Percentiles rank a stretch among this genome's conserved stretches.
phyloP scores from a whole-genome alignment of 495 filamentous ascomycete species.

The Penicillium mononematosum region DNA sequence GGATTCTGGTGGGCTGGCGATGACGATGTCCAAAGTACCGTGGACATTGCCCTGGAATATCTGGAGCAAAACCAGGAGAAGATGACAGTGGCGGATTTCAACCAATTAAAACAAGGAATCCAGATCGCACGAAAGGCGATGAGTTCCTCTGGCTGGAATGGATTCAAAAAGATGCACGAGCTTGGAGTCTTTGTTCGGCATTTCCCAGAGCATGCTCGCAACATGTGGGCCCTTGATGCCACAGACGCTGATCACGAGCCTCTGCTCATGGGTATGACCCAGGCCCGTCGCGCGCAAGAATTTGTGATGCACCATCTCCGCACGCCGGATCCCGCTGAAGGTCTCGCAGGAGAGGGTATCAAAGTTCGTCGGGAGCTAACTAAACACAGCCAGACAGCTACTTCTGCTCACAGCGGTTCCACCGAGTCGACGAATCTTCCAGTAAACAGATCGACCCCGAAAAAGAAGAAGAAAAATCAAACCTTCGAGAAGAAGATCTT shows the following conservation, averaged over 20 bases:
- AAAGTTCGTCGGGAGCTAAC: conserved; percentile 34
- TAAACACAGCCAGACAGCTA: conserved; percentile 20
- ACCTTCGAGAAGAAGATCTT: conserved; percentile 36
- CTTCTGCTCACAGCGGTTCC: conserved; percentile 14
- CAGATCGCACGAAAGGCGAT: conserved; percentile 58
- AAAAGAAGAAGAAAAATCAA: conserved; percentile 29
- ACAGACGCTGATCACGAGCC: conserved; percentile 25
- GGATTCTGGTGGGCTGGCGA: conserved; percentile 89
- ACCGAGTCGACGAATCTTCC: conserved; percentile 15
- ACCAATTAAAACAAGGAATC: conserved; percentile 60
- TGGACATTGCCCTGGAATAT: conserved; percentile 65
- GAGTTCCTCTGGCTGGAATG: conserved; percentile 58
- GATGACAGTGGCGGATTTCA: conserved; percentile 59
- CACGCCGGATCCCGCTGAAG: conserved; percentile 46
- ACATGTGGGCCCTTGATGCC: conserved; percentile 63
- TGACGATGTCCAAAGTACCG: conserved; percentile 58
- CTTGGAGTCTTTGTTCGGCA: conserved; percentile 68
- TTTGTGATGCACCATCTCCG: conserved; percentile 56
- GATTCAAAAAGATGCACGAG: conserved; percentile 68
- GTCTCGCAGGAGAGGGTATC: conserved; percentile 51
- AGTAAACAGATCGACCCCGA: conserved; percentile 16
- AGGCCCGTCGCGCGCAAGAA: conserved; percentile 57
- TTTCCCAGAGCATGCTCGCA: conserved; percentile 54
- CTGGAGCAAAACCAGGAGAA: conserved; percentile 50
- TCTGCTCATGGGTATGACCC: conserved; percentile 53